These are phyloP conservation scores for Ganoderma multipileum DNA, from an alignment of 1,284 basidiomycete species.

Conservation along the genomic window DNA sequence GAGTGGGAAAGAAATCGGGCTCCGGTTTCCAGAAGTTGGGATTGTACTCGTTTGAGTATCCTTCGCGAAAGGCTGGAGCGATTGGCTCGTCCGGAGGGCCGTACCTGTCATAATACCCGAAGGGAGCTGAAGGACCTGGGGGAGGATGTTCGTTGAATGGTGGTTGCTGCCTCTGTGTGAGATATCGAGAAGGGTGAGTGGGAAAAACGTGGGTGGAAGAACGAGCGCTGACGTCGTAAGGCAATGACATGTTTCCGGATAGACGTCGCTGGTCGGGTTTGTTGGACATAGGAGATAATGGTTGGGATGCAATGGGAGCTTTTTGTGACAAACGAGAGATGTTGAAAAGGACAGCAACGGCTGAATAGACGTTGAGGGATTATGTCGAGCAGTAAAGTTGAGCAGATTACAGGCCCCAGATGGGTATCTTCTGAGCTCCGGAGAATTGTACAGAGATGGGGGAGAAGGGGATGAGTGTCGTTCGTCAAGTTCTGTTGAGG, in stretches of 20 bases:
- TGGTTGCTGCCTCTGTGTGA: slow-evolving; percentile 26
- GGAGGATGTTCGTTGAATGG: slow-evolving; percentile 33
- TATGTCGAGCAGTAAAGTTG: slow-evolving; percentile 29
- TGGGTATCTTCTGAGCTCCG: slow-evolving; percentile 30
- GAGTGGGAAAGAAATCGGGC: slow-evolving; percentile 47
- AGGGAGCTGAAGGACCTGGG: slow-evolving; percentile 50
- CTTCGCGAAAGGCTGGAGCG: slow-evolving; percentile 47
- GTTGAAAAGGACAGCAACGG: slow-evolving; percentile 9
- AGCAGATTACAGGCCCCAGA: slow-evolving; percentile 19
- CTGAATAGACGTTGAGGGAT: slow-evolving; percentile 15
- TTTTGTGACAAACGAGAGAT: slow-evolving; percentile 27
- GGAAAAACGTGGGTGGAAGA: slow-evolving; percentile 22
- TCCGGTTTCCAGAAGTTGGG: slow-evolving; percentile 47
- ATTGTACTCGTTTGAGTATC: slow-evolving; percentile 50
- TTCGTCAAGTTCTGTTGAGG: slow-evolving; percentile 22
- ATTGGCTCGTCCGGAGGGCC: slow-evolving; percentile 45
- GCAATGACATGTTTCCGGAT: slow-evolving; percentile 24
- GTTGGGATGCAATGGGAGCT: slow-evolving; percentile 9
- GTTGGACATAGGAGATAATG: slow-evolving; percentile 24
- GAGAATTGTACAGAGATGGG: slow-evolving; percentile 24
- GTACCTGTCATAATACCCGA: slow-evolving; percentile 57
- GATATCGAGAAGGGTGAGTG: slow-evolving; percentile 28
- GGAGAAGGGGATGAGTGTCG: slow-evolving; percentile 25
- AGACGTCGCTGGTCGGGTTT: slow-evolving; percentile 23
- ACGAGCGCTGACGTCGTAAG: slow-evolving; percentile 29